Percentiles rank a stretch among this genome's conserved stretches.
phyloP scores from a whole-genome alignment of 257 asterid genomes.

The Scutellaria minor region DNA sequence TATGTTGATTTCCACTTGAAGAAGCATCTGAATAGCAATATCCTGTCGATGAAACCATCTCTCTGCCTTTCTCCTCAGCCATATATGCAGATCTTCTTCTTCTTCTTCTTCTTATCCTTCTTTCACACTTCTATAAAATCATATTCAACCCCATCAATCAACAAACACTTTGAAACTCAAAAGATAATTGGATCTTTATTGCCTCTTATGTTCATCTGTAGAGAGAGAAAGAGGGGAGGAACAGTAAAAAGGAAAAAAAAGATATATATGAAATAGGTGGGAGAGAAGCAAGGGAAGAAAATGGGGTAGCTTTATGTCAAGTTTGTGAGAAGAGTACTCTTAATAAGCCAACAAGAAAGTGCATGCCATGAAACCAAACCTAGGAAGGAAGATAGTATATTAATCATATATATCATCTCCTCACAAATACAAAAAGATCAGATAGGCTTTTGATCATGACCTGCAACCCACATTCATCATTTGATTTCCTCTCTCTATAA shows the following conservation, averaged over 20 bases:
- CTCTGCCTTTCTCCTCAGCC: conserved; percentile 49
- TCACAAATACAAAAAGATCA: conserved; percentile 30
- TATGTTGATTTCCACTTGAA: conserved; percentile 37
- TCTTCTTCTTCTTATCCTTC: no score
- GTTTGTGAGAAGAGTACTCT: conserved; percentile 41
- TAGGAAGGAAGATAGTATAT: conserved; percentile 42
- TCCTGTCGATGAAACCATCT: conserved; percentile 48
- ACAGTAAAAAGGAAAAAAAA: conserved; percentile 17
- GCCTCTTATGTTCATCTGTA: conserved; percentile 36
- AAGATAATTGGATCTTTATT: conserved; percentile 42
- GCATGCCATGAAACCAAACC: conserved; percentile 48
- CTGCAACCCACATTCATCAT: conserved; percentile 56
- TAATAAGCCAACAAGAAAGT: conserved; percentile 53
- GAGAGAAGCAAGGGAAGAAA: conserved; percentile 29
- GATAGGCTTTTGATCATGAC: conserved; percentile 55
- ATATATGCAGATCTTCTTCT: conserved; percentile 29
- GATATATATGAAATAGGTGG: conserved; percentile 24
- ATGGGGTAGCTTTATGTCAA: conserved; percentile 27
- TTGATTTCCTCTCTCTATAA: conserved; percentile 33
- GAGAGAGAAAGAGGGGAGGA: conserved; percentile 33
- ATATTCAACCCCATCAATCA: conserved; percentile 26
- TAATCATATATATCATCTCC: not conserved
- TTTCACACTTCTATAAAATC: no score
- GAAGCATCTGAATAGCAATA: conserved; percentile 52
- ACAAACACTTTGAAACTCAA: conserved; percentile 27